Conservation (phyloP, 75 land plant species). For the Isoetes taiwanensis region DNA sequence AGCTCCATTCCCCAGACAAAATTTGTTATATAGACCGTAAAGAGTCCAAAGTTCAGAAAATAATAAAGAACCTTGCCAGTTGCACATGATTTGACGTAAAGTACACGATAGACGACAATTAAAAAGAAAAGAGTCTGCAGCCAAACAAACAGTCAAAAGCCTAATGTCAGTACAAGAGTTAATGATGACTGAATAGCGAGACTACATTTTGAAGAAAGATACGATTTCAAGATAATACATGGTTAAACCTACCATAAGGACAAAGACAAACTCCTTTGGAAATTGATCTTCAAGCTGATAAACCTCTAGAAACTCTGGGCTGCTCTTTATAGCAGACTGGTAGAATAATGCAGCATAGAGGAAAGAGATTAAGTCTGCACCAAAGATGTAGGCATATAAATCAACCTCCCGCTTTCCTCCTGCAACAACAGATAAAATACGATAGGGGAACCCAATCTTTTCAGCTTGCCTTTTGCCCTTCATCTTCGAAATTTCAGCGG, state of each 20-base stretch:
- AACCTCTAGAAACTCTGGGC: conserved; percentile 63
- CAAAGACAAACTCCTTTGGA: conserved; percentile 83
- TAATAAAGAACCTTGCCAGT: conserved; percentile 61
- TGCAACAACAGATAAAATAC: conserved; percentile 73
- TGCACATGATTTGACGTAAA: conserved; percentile 91
- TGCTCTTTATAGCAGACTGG: conserved; percentile 71
- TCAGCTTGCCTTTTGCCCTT: conserved; percentile 40
- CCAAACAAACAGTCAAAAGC: background rate
- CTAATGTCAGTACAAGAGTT: background rate
- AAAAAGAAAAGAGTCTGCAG: conserved; percentile 89
- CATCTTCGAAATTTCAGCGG: conserved; percentile 52
- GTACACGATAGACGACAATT: conserved; percentile 80
- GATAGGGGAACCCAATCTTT: conserved; percentile 60
- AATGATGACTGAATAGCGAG: no score
- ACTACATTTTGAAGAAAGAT: no score
- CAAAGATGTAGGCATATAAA: conserved; percentile 88
- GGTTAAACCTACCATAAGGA: conserved; percentile 77
- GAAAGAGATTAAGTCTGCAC: conserved; percentile 76
- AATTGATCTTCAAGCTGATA: conserved; percentile 95
- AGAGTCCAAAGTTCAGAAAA: conserved; percentile 56
- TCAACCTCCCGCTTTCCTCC: conserved; percentile 93
- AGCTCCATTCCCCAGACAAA: conserved; percentile 76
- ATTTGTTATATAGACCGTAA: conserved; percentile 54
- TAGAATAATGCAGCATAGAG: conserved; percentile 81
- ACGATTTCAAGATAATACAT: no score